These are phyloP conservation scores for Sherardia arvensis DNA, from an alignment of 257 asterid species.

Conservation along the genomic window DNA sequence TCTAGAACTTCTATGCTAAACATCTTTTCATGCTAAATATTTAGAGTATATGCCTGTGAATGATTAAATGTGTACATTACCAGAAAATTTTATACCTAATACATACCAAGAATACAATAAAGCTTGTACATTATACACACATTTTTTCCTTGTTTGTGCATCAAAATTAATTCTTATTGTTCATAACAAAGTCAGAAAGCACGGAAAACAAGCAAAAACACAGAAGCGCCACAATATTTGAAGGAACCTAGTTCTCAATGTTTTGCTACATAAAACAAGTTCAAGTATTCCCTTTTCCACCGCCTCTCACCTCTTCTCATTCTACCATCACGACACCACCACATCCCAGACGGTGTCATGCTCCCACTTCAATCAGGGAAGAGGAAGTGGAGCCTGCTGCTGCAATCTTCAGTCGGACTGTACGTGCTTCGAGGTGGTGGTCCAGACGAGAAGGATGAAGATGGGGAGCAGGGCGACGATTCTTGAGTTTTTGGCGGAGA, in stretches of 20 bases:
- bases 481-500: too few species aligned
- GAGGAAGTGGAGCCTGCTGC: too few species aligned
- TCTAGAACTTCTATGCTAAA: constrained; percentile 20
- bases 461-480: too few species aligned
- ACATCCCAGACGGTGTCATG: too few species aligned
- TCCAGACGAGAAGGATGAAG: too few species aligned
- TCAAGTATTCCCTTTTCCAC: too few species aligned
- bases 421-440: too few species aligned
- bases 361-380: too few species aligned
- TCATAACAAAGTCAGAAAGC: background rate
- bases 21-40: constrained; percentile 17
- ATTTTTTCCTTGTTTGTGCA: background rate
- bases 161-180: background rate
- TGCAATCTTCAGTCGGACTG: too few species aligned
- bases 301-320: too few species aligned
- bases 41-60: constrained; percentile 8
- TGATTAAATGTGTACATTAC: background rate
- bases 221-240: background rate
- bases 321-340: too few species aligned
- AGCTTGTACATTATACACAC: background rate
- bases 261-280: too few species aligned
- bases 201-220: background rate
- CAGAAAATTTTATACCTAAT: constrained; percentile 6
- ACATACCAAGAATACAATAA: background rate
- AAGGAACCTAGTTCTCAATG: background rate